Base-by-base conservation (phyloP, 2,329 filamentous ascomycete species). In the Pleurostoma richardsiae region DNA sequence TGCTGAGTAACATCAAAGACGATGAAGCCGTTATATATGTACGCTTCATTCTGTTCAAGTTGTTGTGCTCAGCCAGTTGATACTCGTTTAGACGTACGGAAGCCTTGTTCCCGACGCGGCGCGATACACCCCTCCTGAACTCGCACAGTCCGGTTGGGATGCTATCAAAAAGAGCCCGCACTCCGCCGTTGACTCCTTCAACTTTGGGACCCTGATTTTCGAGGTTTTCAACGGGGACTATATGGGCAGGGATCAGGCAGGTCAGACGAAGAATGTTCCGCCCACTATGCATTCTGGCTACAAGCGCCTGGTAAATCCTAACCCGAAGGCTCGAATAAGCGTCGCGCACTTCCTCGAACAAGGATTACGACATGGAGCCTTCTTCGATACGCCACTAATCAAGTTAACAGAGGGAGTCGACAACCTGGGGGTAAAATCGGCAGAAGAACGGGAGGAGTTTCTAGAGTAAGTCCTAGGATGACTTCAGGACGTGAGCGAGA, bases 1-100 rank as follows among this genome's bases (percentile, higher is more conserved):
- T 96, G 4, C 67, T 97, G 49, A 97, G 91, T 68, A 96, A 87
- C 36, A 85, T 97, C 70, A 97, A 96, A 59, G 94, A 97, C 48
- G 91, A 97, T 51, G 90, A 97, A 57, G 90, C 91, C 7, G 76
- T 95, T 42, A 91, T 99, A 60, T 96, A 95, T 62, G 85, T 89
- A 55, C 19, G 63, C 43, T 27, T 36, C 33, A 36, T 2, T 36
- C 33, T 36, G 8, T 19, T 19, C 19, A 19, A 19, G 19, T 19
- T 19, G 11, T 33, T 31, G 6, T 26, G 29, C 19, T 8, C n/a
- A 8, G 29, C 19, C 27, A 3, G 29, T 52, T 59, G 42, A 58
- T 49, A 0, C 31, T n/a, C 3, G 8, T 31, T 55, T 45, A 94
- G 83, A 94, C 82, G 43, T 95, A 91, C 61, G 92, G 91, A 50